phyloP scores from a whole-genome alignment of 169 alveolate genomes.

The Eimeria maxima region DNA sequence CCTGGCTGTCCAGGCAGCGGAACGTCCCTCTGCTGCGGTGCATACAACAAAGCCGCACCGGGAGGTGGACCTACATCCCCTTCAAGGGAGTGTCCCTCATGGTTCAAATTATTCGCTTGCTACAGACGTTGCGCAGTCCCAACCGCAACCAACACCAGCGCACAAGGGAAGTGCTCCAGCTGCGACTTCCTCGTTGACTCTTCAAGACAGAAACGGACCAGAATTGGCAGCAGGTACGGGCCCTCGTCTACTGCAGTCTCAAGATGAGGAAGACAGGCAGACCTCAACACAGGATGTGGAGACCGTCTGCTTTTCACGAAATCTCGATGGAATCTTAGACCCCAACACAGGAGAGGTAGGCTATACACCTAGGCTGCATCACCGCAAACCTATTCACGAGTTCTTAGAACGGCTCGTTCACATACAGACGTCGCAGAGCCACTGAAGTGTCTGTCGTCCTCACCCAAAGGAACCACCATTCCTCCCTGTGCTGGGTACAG shows the following conservation, averaged over 20 bases:
- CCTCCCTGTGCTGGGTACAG: background rate
- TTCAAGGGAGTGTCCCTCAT: background rate
- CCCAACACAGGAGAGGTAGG: constrained; percentile 29
- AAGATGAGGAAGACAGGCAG: background rate
- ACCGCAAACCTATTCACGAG: background rate
- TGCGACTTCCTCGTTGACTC: background rate
- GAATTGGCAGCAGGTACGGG: background rate
- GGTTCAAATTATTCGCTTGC: background rate
- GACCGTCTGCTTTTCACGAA: background rate
- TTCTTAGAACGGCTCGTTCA: background rate
- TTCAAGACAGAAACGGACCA: background rate
- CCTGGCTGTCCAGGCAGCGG: background rate
- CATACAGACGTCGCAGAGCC: background rate
- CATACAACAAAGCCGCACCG: background rate
- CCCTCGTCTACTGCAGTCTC: background rate
- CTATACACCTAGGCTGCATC: background rate
- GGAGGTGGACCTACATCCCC: background rate
- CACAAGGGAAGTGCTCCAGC: background rate
- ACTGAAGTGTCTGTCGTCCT: too few species aligned
- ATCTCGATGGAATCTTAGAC: constrained; percentile 2
- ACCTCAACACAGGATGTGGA: constrained; percentile 15
- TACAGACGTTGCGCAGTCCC: background rate
- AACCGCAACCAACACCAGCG: background rate
- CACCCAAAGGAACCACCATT: background rate
- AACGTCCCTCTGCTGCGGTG: background rate